These are phyloP conservation scores for Eustoma russellianum DNA, from an alignment of 257 asterid genomes.

Conservation along the genomic window DNA sequence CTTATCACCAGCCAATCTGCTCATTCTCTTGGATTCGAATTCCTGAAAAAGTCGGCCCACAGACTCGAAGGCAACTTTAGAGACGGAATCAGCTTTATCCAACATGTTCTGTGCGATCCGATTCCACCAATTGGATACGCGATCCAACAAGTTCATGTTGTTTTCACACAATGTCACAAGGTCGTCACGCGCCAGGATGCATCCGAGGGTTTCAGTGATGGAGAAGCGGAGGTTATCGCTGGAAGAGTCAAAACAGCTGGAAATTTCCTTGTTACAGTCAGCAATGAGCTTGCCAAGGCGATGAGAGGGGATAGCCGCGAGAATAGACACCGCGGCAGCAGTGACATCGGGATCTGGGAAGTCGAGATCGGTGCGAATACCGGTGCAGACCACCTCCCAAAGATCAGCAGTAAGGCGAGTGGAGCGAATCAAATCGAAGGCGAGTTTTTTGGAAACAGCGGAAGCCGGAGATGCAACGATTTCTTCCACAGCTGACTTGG, in stretches of 20 bases:
- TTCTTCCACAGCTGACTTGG: slow-evolving; percentile 89
- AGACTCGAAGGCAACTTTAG: slow-evolving; percentile 74
- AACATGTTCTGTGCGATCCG: slow-evolving; percentile 71
- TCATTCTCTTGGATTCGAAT: slow-evolving; percentile 82
- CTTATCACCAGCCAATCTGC: slow-evolving; percentile 87
- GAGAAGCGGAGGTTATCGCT: slow-evolving; percentile 74
- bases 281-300: slow-evolving; percentile 72
- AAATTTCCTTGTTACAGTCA: slow-evolving; percentile 67
- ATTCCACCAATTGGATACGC: slow-evolving; percentile 79
- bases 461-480: slow-evolving; percentile 93
- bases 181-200: slow-evolving; percentile 81
- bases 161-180: slow-evolving; percentile 76
- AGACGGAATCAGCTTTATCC: slow-evolving; percentile 67
- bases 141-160: slow-evolving; percentile 67
- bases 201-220: slow-evolving; percentile 78
- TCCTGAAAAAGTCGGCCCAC: slow-evolving; percentile 78
- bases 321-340: slow-evolving; percentile 83
- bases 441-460: slow-evolving; percentile 77
- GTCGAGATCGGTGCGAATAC: slow-evolving; percentile 73
- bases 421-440: slow-evolving; percentile 77
- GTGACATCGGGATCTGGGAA: slow-evolving; percentile 90
- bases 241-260: slow-evolving; percentile 65
- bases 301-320: slow-evolving; percentile 75
- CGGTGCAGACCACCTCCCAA: slow-evolving; percentile 73
- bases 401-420: slow-evolving; percentile 80